Conservation (phyloP, 108 stramenopile species). For the Skeletonema costatum region DNA sequence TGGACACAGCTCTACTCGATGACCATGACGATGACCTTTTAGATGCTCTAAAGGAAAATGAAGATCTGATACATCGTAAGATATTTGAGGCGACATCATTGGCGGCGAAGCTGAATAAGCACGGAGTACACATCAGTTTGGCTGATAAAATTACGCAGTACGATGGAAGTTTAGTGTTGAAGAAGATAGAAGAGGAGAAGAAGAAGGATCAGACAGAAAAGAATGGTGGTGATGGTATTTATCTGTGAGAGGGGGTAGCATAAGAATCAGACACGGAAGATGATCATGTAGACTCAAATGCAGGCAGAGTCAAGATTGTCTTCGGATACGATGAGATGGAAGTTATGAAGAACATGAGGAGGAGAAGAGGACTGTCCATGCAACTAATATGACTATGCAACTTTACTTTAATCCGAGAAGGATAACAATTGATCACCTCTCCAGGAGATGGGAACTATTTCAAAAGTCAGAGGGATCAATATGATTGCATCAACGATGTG, state of each 20-base stretch:
- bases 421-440: too few species aligned
- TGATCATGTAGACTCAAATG: too few species aligned
- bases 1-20: slow-evolving; percentile 11
- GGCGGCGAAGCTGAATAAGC: not conserved
- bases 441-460: too few species aligned
- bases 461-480: too few species aligned
- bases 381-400: too few species aligned
- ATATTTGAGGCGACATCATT: not conserved
- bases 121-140: slow-evolving; percentile 15
- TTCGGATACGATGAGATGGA: too few species aligned
- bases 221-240: slow-evolving; percentile 1
- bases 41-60: slow-evolving; percentile 34
- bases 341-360: too few species aligned
- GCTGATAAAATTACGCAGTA: slow-evolving; percentile 14
- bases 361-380: too few species aligned
- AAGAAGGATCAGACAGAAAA: not conserved
- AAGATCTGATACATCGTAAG: slow-evolving; percentile 15
- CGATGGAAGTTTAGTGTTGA: slow-evolving; percentile 16
- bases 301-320: too few species aligned
- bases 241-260: not conserved
- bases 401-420: too few species aligned
- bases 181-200: not conserved
- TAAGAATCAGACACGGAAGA: too few species aligned
- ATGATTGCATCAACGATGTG: too few species aligned
- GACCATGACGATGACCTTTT: slow-evolving; percentile 20